Conservation (phyloP, 208 protist genomes). For the Acanthamoeba polyphaga region DNA sequence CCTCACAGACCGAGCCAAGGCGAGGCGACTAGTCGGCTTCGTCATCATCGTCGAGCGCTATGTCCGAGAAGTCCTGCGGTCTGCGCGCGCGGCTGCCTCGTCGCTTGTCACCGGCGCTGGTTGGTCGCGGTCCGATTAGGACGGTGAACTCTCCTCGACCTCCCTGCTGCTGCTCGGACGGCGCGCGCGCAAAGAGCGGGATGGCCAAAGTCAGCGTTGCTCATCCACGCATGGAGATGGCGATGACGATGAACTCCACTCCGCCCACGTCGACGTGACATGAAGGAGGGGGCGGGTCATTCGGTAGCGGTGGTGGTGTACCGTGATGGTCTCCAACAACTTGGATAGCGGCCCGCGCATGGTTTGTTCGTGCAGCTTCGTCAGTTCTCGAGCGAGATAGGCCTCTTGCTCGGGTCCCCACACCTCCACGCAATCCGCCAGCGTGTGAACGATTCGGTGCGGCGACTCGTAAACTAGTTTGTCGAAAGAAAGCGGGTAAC, state of each 20-base stretch:
- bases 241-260: neutral
- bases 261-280: neutral
- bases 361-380: conserved; percentile 44
- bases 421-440: conserved; percentile 48
- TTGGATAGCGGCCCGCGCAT: neutral
- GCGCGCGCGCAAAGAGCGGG: neutral
- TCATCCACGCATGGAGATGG: neutral
- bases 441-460: conserved; percentile 12
- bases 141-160: neutral
- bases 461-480: conserved; percentile 29
- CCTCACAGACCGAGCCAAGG: too few relatives aligned
- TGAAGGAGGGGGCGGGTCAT: too few relatives aligned
- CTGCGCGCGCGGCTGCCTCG: neutral
- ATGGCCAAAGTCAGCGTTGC: neutral
- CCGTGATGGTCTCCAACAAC: neutral
- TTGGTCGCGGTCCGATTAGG: neutral
- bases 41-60: neutral
- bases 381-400: conserved; percentile 40
- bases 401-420: conserved; percentile 61
- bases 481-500: neutral
- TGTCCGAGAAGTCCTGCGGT: neutral
- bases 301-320: neutral
- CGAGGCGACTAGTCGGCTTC: neutral
- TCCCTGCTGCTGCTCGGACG: neutral
- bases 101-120: neutral